Evolutionary conservation across 805 yeast genomes (phyloP).

Genomic region (Jamesozyma spencerorum): DNA sequence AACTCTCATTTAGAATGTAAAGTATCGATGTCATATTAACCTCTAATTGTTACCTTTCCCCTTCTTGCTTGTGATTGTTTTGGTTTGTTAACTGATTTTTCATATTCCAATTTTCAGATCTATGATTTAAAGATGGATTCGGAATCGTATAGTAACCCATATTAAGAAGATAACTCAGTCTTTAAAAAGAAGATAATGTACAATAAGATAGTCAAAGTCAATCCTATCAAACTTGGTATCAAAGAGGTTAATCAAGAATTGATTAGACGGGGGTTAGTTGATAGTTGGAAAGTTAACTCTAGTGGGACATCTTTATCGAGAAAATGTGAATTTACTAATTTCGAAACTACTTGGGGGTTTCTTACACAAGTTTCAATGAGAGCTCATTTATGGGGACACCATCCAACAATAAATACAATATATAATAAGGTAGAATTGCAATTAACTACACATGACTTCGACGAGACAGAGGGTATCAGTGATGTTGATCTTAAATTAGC

Average conservation of each 20-base stretch:
- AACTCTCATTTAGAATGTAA: constrained; percentile 23
- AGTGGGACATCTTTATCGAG: constrained; percentile 1
- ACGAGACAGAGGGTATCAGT: constrained; percentile 32
- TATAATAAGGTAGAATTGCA: constrained; percentile 49
- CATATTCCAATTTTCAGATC: neutral
- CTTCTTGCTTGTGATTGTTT: neutral
- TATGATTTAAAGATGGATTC: neutral
- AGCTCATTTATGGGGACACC: constrained; percentile 55
- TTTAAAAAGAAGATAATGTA: no score
- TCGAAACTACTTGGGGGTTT: constrained; percentile 60
- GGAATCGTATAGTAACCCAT: no score
- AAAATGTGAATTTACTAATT: constrained; percentile 35
- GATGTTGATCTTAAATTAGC: constrained; percentile 54
- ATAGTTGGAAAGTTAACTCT: constrained; percentile 1
- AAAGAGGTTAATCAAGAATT: constrained; percentile 19
- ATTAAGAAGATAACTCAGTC: no score
- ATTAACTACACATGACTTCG: constrained; percentile 57
- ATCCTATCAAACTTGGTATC: constrained; percentile 23
- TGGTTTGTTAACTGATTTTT: neutral
- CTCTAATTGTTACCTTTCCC: neutral
- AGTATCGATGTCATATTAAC: constrained; percentile 8
- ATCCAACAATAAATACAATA: constrained; percentile 57
- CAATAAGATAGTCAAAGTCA: constrained; percentile 30
- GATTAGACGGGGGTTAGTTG: neutral
- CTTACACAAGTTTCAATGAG: constrained; percentile 48